phyloP scores from a whole-genome alignment of 1,284 basidiomycete species.

The Fomitopsis palustris region DNA sequence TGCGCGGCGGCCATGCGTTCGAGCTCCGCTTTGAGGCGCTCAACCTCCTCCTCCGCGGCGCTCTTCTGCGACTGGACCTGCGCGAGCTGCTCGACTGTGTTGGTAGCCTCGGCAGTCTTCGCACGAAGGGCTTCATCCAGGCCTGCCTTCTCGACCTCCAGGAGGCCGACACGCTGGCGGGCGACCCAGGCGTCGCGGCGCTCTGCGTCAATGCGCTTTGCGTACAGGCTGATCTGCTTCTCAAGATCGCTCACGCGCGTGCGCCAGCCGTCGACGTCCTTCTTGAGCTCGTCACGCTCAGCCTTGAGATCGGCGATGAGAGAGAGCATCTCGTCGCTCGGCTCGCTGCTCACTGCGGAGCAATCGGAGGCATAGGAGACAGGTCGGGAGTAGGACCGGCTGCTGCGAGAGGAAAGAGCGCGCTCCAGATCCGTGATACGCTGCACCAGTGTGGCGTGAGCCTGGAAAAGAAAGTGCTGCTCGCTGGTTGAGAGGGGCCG shows the following conservation, averaged over 20 bases:
- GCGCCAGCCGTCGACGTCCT: constrained; percentile 75
- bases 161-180: constrained; percentile 54
- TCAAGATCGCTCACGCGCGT: constrained; percentile 66
- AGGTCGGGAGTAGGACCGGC: constrained; percentile 49
- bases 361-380: constrained; percentile 49
- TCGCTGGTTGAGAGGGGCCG: constrained; percentile 61
- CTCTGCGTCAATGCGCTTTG: constrained; percentile 65
- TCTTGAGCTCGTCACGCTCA: constrained; percentile 75
- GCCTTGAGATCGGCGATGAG: constrained; percentile 72
- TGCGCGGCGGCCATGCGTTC: constrained; percentile 27
- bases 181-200: constrained; percentile 74
- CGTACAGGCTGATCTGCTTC: constrained; percentile 52
- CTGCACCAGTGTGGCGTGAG: constrained; percentile 72
- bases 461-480: constrained; percentile 79
- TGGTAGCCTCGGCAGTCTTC: constrained; percentile 34
- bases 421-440: constrained; percentile 78
- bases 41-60: constrained; percentile 24
- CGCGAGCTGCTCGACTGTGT: constrained; percentile 31
- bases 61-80: constrained; percentile 30
- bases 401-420: constrained; percentile 42
- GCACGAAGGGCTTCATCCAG: constrained; percentile 45
- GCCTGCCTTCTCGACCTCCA: constrained; percentile 61
- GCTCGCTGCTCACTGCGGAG: constrained; percentile 28
- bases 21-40: constrained; percentile 30
- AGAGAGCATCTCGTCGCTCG: constrained; percentile 70